These are phyloP conservation scores for Chrysochromulina parva DNA, from an alignment of 78 protist genomes.

Conservation along the genomic window DNA sequence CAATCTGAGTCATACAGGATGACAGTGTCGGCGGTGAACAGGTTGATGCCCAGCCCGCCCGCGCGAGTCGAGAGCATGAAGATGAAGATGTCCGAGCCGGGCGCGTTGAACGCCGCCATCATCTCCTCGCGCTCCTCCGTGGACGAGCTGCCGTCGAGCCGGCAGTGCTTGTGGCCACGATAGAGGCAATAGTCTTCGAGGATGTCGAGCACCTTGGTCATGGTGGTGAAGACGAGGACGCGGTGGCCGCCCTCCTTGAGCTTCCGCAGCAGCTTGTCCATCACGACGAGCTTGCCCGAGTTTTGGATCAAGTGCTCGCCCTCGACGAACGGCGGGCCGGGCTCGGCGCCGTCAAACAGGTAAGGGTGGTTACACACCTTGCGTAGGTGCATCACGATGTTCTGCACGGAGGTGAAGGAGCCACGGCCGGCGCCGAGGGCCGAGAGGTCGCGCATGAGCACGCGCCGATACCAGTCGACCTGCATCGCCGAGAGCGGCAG, in stretches of 20 bases:
- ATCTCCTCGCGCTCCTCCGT: conserved; percentile 71
- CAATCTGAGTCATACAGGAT: conserved; percentile 70
- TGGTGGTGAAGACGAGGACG: conserved; percentile 93
- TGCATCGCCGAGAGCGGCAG: conserved; percentile 80
- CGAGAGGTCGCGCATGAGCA: conserved; percentile 31
- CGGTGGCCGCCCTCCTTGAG: conserved; percentile 76
- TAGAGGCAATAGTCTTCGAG: conserved; percentile 77
- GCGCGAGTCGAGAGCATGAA: conserved; percentile 73
- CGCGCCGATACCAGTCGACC: conserved; percentile 63
- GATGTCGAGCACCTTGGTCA: conserved; percentile 81
- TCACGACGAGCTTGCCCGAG: conserved; percentile 80
- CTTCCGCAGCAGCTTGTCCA: conserved; percentile 81
- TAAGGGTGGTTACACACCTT: conserved; percentile 93
- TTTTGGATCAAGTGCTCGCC: conserved; percentile 49
- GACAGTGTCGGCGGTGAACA: conserved; percentile 64
- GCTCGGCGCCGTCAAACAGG: conserved; percentile 73
- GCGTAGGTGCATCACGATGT: conserved; percentile 89
- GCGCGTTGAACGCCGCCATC: conserved; percentile 39
- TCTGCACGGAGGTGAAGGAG: conserved; percentile 44
- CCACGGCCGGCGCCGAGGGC: not conserved
- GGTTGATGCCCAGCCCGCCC: conserved; percentile 75
- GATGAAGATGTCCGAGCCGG: conserved; percentile 28
- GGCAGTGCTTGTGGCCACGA: conserved; percentile 36
- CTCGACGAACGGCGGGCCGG: conserved; percentile 50
- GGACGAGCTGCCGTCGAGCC: conserved; percentile 71